Conservation (phyloP, 768 basidiomycete genomes). For the Coprinellus micaceus region DNA sequence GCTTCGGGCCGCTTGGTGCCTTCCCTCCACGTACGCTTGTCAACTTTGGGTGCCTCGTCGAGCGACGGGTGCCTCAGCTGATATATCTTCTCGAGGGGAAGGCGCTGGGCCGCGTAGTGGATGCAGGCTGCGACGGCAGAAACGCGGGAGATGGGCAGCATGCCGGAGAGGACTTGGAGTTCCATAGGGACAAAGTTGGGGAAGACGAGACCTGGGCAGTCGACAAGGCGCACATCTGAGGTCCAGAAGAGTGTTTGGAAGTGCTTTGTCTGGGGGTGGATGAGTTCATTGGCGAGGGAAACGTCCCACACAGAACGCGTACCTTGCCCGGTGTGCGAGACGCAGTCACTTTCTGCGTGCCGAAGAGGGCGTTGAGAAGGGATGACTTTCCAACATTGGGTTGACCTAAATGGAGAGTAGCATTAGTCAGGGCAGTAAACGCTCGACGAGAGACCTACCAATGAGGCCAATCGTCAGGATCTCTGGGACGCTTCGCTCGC, state of each 20-base stretch:
- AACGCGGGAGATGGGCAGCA: constrained; percentile 77
- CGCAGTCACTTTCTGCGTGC: constrained; percentile 69
- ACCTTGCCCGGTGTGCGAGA: constrained; percentile 88
- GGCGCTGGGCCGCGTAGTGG: constrained; percentile 57
- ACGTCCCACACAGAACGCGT: too few relatives aligned
- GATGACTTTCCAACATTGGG: constrained; percentile 97
- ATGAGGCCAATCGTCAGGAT: constrained; percentile 80
- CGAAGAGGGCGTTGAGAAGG: constrained; percentile 88
- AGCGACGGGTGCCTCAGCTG: constrained; percentile 51
- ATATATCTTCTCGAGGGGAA: constrained; percentile 77
- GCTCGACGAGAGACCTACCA: too few relatives aligned
- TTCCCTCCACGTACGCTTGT: constrained; percentile 79
- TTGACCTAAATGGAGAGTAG: too few relatives aligned
- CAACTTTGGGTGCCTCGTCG: constrained; percentile 35
- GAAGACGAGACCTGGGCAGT: constrained; percentile 94
- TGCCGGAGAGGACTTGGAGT: constrained; percentile 71
- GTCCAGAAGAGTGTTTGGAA: constrained; percentile 94
- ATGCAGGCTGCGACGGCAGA: constrained; percentile 83
- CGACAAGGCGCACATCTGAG: constrained; percentile 79
- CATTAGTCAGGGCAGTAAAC: too few relatives aligned
- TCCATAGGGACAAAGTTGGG: constrained; percentile 82
- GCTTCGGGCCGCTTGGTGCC: constrained; percentile 31
- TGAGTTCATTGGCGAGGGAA: too few relatives aligned
- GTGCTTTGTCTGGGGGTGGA: constrained; percentile 97
- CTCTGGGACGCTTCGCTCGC: constrained; percentile 37